Evolutionary conservation across 1,284 basidiomycete species (phyloP).

Genomic region (Inonotus hispidus): DNA sequence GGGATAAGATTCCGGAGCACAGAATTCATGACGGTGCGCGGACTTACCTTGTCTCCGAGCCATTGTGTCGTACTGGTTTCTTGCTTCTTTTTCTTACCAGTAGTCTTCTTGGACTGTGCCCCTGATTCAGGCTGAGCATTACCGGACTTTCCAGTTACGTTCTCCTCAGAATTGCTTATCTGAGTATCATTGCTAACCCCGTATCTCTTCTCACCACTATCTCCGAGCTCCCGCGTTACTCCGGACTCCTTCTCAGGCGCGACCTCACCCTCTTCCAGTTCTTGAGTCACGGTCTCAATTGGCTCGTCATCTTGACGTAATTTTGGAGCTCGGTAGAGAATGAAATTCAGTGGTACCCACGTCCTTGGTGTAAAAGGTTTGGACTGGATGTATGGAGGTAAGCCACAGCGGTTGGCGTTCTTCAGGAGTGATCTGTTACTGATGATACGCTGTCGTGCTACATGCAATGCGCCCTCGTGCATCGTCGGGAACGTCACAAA

Average conservation of each 20-base stretch:
- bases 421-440: slow-evolving; percentile 63
- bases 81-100: slow-evolving; percentile 40
- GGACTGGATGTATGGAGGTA: slow-evolving; percentile 67
- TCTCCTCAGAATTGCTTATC: slow-evolving; percentile 1
- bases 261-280: slow-evolving; percentile 6
- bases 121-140: slow-evolving; percentile 18
- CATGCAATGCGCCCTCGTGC: slow-evolving; percentile 60
- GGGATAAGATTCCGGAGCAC: slow-evolving; percentile 5
- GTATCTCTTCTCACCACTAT: not conserved
- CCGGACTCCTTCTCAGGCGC: slow-evolving; percentile 3
- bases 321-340: slow-evolving; percentile 22
- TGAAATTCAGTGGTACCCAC: slow-evolving; percentile 56
- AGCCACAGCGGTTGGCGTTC: slow-evolving; percentile 47
- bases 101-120: slow-evolving; percentile 27
- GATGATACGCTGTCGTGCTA: slow-evolving; percentile 59
- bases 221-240: not conserved
- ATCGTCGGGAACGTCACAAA: slow-evolving; percentile 60
- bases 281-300: slow-evolving; percentile 14
- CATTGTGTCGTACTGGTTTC: slow-evolving; percentile 44
- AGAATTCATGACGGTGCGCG: slow-evolving; percentile 1
- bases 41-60: slow-evolving; percentile 69
- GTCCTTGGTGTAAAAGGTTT: slow-evolving; percentile 60
- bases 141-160: not conserved
- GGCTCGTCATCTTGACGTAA: slow-evolving; percentile 8
- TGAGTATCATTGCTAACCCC: not conserved